Evolutionary conservation across 768 basidiomycete species (phyloP).

Genomic region (Rhodotorula graminis): DNA sequence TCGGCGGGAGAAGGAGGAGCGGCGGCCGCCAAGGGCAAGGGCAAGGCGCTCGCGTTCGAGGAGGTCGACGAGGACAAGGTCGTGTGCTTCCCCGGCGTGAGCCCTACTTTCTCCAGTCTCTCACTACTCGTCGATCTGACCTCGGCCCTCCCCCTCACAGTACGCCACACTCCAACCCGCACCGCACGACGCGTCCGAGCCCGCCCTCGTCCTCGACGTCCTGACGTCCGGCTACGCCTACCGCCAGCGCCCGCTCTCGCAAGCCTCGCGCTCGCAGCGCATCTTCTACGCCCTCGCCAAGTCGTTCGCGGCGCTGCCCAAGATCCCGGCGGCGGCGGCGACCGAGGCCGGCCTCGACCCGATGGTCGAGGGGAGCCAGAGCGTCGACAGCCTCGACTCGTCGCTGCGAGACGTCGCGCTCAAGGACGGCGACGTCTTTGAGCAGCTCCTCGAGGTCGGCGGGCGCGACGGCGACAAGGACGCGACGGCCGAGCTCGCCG

Average conservation of each 20-base stretch:
- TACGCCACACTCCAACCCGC: constrained; percentile 29
- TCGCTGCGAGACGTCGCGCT: constrained; percentile 6
- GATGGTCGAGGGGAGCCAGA: neutral
- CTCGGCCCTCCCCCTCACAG: neutral
- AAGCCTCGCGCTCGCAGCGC: constrained; percentile 40
- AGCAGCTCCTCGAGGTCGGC: constrained; percentile 28
- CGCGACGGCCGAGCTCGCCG: constrained; percentile 10
- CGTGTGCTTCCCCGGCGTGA: constrained; percentile 35
- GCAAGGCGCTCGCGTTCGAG: neutral
- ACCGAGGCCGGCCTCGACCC: constrained; percentile 4
- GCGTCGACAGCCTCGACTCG: neutral
- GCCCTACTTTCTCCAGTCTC: neutral
- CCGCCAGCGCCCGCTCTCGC: constrained; percentile 27
- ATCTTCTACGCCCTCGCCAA: constrained; percentile 41
- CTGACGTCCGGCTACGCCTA: constrained; percentile 31
- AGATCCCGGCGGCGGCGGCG: constrained; percentile 16
- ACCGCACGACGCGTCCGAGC: constrained; percentile 15
- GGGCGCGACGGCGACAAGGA: constrained; percentile 12
- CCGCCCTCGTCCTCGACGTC: constrained; percentile 29
- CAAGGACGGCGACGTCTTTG: constrained; percentile 11
- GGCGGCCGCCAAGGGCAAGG: neutral
- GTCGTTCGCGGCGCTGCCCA: constrained; percentile 38
- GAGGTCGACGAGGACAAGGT: constrained; percentile 23
- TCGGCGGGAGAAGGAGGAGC: neutral
- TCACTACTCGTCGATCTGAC: too few relatives aligned